Base-by-base conservation (phyloP, 176 grass and related monocot genomes). In the Carex scoparia region DNA sequence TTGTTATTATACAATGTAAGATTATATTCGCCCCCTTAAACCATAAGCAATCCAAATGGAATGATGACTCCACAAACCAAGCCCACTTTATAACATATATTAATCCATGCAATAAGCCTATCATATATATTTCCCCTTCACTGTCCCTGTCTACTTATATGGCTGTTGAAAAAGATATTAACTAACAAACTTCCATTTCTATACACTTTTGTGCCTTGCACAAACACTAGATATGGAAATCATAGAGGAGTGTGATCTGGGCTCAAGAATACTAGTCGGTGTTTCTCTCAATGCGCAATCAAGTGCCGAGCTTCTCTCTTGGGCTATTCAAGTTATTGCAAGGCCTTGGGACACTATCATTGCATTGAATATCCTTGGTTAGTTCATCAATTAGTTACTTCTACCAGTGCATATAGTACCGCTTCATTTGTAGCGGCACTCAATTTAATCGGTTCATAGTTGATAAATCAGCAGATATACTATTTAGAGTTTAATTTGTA, bases 331-430 rank as follows among this genome's bases (percentile, higher is more conserved):
- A 77, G 71, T 89, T 79, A 85, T 89, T 61, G 91, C 90, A 8
- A 89, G 55, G 61, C 85, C 96, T 65, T 90, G 80, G n/a, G 96
- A 99, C 44, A 92, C 91, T 28, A 71, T 99, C 38, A 68, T 95
- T n/a, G 96, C 96, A n/a, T 71, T 95, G 11, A 86, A 95, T 89
- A 87, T 95, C 70, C 85, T 99, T 18, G 91, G 95, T 98, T 84
- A 81, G 61, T 88, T 19, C 14, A 37, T 15, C 14, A 46, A 42
- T 44, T 19, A 71, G 4, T 71, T 71, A 54, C 7, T 15, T 7
- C 27, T 77, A 77, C 11, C 19, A 74, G 27, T 28, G 9, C 46
- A 51, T 18, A 53, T 30, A 53, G n/a, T 74, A 51, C 18, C 12
- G 70, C 2, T 48, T 27, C 8, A 73, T 12, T 74, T 27, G 19